A percentile compares a stretch with the other conserved stretches of the same genome.
Evolutionary conservation across 495 filamentous ascomycete species (phyloP).

Genomic region (Mytilinidion resinicola): DNA sequence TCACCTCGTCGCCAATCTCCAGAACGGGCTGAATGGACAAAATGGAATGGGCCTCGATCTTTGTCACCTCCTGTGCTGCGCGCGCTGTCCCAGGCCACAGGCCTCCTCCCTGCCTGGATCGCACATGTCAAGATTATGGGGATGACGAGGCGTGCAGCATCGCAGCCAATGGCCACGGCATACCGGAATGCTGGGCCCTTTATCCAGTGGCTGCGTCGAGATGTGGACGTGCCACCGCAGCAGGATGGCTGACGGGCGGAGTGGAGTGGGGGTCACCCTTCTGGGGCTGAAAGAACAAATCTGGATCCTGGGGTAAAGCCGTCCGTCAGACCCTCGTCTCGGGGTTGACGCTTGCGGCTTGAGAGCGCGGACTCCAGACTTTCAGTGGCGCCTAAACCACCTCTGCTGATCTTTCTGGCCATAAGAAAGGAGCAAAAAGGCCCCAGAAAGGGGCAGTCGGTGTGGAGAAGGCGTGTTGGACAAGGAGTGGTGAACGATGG

Average conservation of each 20-base stretch:
- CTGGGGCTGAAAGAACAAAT: constrained; percentile 4
- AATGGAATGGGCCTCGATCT: not conserved
- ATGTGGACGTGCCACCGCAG: constrained; percentile 5
- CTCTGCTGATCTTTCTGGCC: not conserved
- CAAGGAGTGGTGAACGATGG: not conserved
- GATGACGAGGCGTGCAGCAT: constrained; percentile 2
- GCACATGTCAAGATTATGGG: constrained; percentile 11
- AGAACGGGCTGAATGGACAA: not conserved
- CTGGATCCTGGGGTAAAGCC: constrained; percentile 8
- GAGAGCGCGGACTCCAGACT: not conserved
- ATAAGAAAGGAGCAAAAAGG: not conserved
- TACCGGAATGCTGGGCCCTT: constrained; percentile 1
- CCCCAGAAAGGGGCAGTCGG: not conserved
- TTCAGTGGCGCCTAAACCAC: not conserved
- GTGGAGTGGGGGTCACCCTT: constrained; percentile 2
- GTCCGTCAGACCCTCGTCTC: not conserved
- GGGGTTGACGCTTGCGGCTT: not conserved
- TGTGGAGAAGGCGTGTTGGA: not conserved
- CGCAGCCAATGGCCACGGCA: not conserved
- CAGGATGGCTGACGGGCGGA: constrained; percentile 7
- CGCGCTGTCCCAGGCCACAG: not conserved
- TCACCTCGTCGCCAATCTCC: not conserved
- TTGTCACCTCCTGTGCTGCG: not conserved
- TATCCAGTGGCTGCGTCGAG: constrained; percentile 6
- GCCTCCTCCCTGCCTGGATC: constrained; percentile 1